Evolutionary conservation across 2,329 filamentous ascomycete species (phyloP), one percentile per base, ranked within the genome.

Genomic region (Aspergillus texensis): DNA sequence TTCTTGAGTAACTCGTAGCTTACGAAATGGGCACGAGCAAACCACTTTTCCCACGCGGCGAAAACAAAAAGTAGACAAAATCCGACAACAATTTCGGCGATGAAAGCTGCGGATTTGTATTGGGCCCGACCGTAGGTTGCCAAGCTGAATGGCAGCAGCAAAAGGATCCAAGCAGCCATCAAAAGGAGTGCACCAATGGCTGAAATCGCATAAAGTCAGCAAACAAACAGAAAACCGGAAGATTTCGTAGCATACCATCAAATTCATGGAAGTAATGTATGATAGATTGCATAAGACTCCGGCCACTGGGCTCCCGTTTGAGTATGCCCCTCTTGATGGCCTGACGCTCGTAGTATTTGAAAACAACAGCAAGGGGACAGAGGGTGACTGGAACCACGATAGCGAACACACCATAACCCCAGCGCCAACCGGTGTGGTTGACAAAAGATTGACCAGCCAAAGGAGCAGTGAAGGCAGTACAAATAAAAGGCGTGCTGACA

Each of bases 121-220:
- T 74, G 69, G 6, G 78, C 68, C 10, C 72, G 70, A 21, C 80
- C 75, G 30, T 72, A 73, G n/a, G 71, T 68, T 56, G 79, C 74
- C 24, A 92, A 80, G 57, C 80, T 87, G 77, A 92, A 89, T 0
- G 89, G 87, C 19, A 92, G 81, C 4, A 92, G 82, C 72, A 92
- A 85, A 3, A 91, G 77, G 2, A 87, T 81, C 71, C 89, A 86
- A 0, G 87, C 89, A 1, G 79, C 81, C 58, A 85, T 84, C 52
- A 91, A 79, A 1, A 91, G 77, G n/a, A 89, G 81, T 21, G 64
- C 69, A n/a, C 70, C 70, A 24, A 72, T 55, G 11, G 71, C 69
- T 71, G 11, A 45, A 21, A 28, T 14, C 34, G 26, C 11, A 14
- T 10, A 14, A 19, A 26, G 48, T 55, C 24, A 55, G 32, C 19